A percentile compares a stretch with the other conserved stretches of the same genome.
These are phyloP conservation scores for Alternaria novae-zelandiae DNA, from an alignment of 2,329 filamentous ascomycete genomes.

Conservation along the genomic window DNA sequence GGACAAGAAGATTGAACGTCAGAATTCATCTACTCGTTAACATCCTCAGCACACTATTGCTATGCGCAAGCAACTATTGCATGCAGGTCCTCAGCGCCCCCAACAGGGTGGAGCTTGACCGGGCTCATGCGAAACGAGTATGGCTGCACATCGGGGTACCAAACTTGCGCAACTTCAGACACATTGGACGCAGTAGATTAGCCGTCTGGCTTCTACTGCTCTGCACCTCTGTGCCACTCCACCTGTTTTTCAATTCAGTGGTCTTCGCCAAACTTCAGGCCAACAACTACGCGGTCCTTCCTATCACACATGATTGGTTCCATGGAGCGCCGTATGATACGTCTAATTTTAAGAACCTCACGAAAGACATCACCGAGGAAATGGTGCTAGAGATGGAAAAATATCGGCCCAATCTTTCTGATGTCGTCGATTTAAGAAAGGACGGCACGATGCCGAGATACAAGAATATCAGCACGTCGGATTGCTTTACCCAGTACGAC, in stretches of 20 bases:
- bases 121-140: conserved; percentile 31
- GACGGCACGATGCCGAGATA: background rate
- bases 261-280: conserved; percentile 23
- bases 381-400: background rate
- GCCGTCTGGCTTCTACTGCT: conserved; percentile 10
- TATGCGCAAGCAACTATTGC: conserved; percentile 33
- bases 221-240: conserved; percentile 18
- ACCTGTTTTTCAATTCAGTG: conserved; percentile 28
- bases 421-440: background rate
- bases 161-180: conserved; percentile 26
- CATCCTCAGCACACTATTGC: conserved; percentile 44
- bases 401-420: background rate
- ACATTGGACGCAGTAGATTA: conserved; percentile 1
- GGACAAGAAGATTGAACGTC: background rate
- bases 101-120: conserved; percentile 25
- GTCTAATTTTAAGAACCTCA: background rate
- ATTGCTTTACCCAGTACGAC: conserved; percentile 16
- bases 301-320: conserved; percentile 19
- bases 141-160: conserved; percentile 54
- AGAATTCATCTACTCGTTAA: conserved; percentile 58
- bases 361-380: background rate
- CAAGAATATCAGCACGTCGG: background rate
- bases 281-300: conserved; percentile 20
- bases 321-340: conserved; percentile 12
- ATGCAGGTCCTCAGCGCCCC: conserved; percentile 38